Evolutionary conservation across 495 filamentous ascomycete species (phyloP).

Genomic region (Neurospora cerealis): DNA sequence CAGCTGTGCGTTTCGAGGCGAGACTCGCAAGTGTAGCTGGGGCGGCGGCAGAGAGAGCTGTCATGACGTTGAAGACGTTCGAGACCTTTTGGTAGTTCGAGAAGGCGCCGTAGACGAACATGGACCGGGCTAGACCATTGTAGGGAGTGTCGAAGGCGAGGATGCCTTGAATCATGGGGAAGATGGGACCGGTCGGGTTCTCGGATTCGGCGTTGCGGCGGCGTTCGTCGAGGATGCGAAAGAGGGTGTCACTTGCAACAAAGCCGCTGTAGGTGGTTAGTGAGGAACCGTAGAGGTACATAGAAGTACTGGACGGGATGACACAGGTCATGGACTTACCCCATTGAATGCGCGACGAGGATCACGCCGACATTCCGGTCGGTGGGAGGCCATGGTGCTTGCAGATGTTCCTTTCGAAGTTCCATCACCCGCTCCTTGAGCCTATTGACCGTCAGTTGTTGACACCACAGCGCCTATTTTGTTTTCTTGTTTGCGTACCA

Average conservation of each 20-base stretch:
- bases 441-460: slow-evolving; percentile 36
- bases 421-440: slow-evolving; percentile 86
- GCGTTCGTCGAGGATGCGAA: slow-evolving; percentile 40
- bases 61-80: slow-evolving; percentile 64
- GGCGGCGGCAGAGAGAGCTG: slow-evolving; percentile 40
- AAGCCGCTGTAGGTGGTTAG: slow-evolving; percentile 49
- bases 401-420: slow-evolving; percentile 59
- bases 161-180: slow-evolving; percentile 66
- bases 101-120: slow-evolving; percentile 86
- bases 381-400: slow-evolving; percentile 72
- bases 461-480: neutral
- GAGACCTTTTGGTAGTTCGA: slow-evolving; percentile 74
- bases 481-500: slow-evolving; percentile 44
- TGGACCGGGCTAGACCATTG: slow-evolving; percentile 77
- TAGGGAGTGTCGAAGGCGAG: slow-evolving; percentile 93
- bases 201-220: slow-evolving; percentile 16
- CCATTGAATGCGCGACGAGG: slow-evolving; percentile 90
- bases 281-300: neutral
- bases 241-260: slow-evolving; percentile 75
- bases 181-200: slow-evolving; percentile 32
- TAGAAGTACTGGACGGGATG: too few relatives aligned
- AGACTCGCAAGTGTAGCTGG: slow-evolving; percentile 41
- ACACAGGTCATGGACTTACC: slow-evolving; percentile 27
- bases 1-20: slow-evolving; percentile 20
- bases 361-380: slow-evolving; percentile 78